Evolutionary conservation across 371 early-diverging fungal genomes (phyloP).

Genomic region (Sporodiniella umbellata): DNA sequence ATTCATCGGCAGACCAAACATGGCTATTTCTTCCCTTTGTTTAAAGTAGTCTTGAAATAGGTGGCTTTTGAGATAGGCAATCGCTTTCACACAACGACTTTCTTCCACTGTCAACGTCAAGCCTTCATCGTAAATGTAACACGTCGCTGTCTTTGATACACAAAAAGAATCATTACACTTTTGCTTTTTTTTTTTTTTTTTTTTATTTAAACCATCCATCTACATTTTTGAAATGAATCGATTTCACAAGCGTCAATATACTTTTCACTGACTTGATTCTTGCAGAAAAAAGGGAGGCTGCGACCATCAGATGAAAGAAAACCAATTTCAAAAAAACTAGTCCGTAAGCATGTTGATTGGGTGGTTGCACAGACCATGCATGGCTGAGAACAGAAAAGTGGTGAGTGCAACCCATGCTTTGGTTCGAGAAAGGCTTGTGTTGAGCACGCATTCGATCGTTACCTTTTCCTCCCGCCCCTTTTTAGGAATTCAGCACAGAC

Average conservation of each 20-base stretch:
- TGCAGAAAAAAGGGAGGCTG: constrained; percentile 13
- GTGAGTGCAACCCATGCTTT: no score
- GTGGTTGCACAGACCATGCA: no score
- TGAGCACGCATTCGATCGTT: no score
- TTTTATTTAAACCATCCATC: background rate
- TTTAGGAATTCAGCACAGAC: no score
- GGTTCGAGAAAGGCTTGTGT: no score
- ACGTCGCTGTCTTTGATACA: constrained; percentile 1
- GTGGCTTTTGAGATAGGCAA: constrained; percentile 29
- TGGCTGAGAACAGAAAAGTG: no score
- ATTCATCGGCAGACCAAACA: constrained; percentile 27
- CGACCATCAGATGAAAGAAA: no score
- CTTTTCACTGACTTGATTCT: constrained; percentile 4
- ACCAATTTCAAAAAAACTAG: no score
- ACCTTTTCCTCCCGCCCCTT: no score
- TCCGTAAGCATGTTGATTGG: no score
- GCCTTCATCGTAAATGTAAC: constrained; percentile 35
- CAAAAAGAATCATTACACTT: background rate
- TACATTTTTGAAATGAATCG: constrained; percentile 14
- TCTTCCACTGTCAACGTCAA: constrained; percentile 32
- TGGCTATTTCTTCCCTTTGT: constrained; percentile 10
- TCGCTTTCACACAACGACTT: constrained; percentile 25
- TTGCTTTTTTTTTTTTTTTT: background rate
- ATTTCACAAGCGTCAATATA: constrained; percentile 3
- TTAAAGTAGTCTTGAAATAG: constrained; percentile 25